Percentiles rank a stretch among this genome's conserved stretches.
These are phyloP conservation scores for Annulohypoxylon bovei DNA, from an alignment of 495 filamentous ascomycete genomes.

Conservation along the genomic window DNA sequence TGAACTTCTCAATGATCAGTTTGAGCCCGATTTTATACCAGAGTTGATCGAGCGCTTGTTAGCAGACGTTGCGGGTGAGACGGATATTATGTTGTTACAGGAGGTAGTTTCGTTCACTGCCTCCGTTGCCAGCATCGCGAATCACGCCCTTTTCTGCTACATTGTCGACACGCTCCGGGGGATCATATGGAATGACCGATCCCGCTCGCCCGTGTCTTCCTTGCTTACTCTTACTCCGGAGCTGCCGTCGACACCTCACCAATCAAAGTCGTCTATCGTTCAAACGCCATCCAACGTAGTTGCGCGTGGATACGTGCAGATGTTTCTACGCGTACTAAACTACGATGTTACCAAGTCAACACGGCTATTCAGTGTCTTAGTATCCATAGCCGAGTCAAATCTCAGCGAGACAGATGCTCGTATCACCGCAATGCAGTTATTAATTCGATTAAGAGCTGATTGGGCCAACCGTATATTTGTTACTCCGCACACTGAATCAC, in stretches of 20 bases:
- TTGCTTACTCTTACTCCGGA: constrained; percentile 42
- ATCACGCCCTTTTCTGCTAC: constrained; percentile 59
- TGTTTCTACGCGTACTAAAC: constrained; percentile 70
- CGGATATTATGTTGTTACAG: constrained; percentile 62
- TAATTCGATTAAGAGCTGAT: constrained; percentile 86
- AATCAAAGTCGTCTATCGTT: constrained; percentile 32
- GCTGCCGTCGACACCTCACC: constrained; percentile 29
- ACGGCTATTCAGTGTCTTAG: constrained; percentile 63
- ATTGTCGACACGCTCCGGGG: constrained; percentile 60
- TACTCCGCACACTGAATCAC: constrained; percentile 70
- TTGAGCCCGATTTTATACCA: constrained; percentile 56
- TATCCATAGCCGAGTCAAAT: constrained; percentile 66
- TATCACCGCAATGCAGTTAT: constrained; percentile 80
- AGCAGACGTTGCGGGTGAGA: constrained; percentile 62
- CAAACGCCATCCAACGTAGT: constrained; percentile 66
- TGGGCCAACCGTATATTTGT: constrained; percentile 77
- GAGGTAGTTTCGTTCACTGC: constrained; percentile 61
- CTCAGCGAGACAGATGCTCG: constrained; percentile 72
- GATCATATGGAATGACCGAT: constrained; percentile 54
- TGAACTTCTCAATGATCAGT: constrained; percentile 61
- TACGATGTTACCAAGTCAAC: constrained; percentile 61
- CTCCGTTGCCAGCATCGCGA: constrained; percentile 59
- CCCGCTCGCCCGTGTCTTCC: constrained; percentile 48
- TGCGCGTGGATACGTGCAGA: constrained; percentile 63
- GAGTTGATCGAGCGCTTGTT: constrained; percentile 59